Base-by-base conservation (phyloP, 2,329 filamentous ascomycete species). In the Monosporascus sp. region DNA sequence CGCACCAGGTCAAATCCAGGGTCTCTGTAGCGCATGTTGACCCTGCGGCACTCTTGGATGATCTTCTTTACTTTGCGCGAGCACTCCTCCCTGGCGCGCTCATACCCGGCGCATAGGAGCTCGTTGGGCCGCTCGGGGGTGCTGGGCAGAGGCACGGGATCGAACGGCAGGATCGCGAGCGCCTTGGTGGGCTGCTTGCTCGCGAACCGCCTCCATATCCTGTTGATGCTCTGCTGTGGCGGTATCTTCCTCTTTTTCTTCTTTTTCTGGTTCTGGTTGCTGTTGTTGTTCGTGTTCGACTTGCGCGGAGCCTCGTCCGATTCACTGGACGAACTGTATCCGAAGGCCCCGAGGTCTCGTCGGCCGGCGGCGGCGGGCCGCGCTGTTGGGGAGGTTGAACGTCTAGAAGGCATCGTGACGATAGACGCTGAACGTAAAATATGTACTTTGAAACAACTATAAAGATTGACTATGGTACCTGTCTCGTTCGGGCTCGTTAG, bases 1-100 rank as follows among this genome's bases (percentile, higher is more conserved):
- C 79, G 67, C 65, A 83, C 80, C 66, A 84, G 63, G 59, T 83
- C 80, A 69, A 76, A 84, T 1, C 77, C 80, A 1, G 83, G 81
- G 59, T 89, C 86, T 24, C 88, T 80, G 66, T 94, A 95, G 63
- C 90, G 87, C 67, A 87, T 87, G 63, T 95, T 95, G 38, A 91
- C 78, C 22, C 88, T 78, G 58, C 80, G 77, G 70, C 90, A 94
- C 61, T 84, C 81, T 56, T 79, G 73, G 48, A 83, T 81, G 55
- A 85, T 85, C 65, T 83, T 84, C 47, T 76, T 71, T 36, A 78
- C 87, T 70, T 76, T 87, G 46, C 80, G 78, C 20, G 76, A 77
- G 64, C 86, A 90, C 61, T 85, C 81, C 20, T 84, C 81, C 1
- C 74, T 80, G 0, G 85, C 86, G 47, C 85, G 77, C 58, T 87